Evolutionary conservation across 2,329 filamentous ascomycete genomes (phyloP).

Genomic region (Dendrostoma leiphaemia): DNA sequence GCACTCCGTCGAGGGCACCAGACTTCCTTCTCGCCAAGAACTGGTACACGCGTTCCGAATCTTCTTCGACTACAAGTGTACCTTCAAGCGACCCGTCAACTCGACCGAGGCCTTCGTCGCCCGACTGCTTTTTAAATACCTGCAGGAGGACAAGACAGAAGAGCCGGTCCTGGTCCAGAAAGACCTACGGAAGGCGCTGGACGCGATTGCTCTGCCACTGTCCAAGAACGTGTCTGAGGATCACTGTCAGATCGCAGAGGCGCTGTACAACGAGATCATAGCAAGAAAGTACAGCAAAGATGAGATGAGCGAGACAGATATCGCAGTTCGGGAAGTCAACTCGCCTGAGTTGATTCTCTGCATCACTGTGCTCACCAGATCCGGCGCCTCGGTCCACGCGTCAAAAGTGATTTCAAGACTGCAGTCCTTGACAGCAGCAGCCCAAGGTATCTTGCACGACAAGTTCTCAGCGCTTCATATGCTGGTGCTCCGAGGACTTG

Average conservation of each 20-base stretch:
- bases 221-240: constrained; percentile 38
- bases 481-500: constrained; percentile 59
- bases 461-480: constrained; percentile 40
- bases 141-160: constrained; percentile 59
- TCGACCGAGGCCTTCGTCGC: constrained; percentile 65
- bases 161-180: constrained; percentile 35
- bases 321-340: constrained; percentile 17
- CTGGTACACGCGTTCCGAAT: constrained; percentile 62
- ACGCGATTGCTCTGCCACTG: constrained; percentile 40
- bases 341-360: constrained; percentile 29
- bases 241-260: constrained; percentile 47
- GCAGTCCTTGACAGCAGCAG: constrained; percentile 19
- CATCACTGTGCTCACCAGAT: constrained; percentile 49
- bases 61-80: constrained; percentile 59
- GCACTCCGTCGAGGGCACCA: constrained; percentile 59
- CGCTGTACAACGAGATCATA: constrained; percentile 39
- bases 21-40: constrained; percentile 62
- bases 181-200: constrained; percentile 44
- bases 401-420: constrained; percentile 36
- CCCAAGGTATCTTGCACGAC: constrained; percentile 2
- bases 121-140: constrained; percentile 45
- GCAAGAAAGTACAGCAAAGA: neutral
- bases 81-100: constrained; percentile 52
- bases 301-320: neutral
- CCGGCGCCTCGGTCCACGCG: constrained; percentile 55